Conservation (phyloP, 805 yeast species). For the Wickerhamomyces hampshirensis region DNA sequence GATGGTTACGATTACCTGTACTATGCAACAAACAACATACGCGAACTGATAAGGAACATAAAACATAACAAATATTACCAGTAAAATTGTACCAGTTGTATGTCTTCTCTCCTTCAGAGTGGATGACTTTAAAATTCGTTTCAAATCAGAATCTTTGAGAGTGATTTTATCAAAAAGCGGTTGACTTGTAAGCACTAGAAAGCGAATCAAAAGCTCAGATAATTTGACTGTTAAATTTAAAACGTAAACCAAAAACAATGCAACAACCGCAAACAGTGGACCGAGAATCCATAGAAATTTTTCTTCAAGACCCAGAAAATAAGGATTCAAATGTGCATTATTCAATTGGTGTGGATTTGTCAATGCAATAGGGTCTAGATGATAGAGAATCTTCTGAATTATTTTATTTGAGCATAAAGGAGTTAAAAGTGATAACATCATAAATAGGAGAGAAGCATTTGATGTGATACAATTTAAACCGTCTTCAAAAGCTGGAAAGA, state of each 20-base stretch:
- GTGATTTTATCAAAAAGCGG: no score
- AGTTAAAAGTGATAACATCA: slow-evolving; percentile 32
- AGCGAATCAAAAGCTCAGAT: slow-evolving; percentile 2
- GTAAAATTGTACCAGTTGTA: slow-evolving; percentile 14
- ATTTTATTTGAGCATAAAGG: slow-evolving; percentile 30
- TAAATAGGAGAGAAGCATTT: slow-evolving; percentile 24
- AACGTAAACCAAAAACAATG: slow-evolving; percentile 38
- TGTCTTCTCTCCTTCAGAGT: slow-evolving; percentile 14
- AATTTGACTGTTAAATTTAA: slow-evolving; percentile 23
- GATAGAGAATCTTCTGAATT: slow-evolving; percentile 35
- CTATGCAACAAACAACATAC: slow-evolving; percentile 50
- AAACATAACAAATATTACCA: slow-evolving; percentile 46
- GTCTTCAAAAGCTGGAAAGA: slow-evolving; percentile 40
- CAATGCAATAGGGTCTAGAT: slow-evolving; percentile 50
- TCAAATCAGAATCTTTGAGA: neutral
- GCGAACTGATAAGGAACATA: slow-evolving; percentile 83
- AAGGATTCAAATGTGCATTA: slow-evolving; percentile 45
- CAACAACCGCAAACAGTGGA: slow-evolving; percentile 44
- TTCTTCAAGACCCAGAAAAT: slow-evolving; percentile 65
- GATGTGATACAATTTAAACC: slow-evolving; percentile 37
- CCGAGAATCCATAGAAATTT: slow-evolving; percentile 52
- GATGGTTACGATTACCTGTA: slow-evolving; percentile 53
- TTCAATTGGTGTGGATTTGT: slow-evolving; percentile 41
- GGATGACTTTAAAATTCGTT: neutral
- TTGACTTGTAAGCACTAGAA: neutral